These are phyloP conservation scores for Aspergillus sp. DNA, from an alignment of 2,329 filamentous ascomycete species.

Conservation along the genomic window DNA sequence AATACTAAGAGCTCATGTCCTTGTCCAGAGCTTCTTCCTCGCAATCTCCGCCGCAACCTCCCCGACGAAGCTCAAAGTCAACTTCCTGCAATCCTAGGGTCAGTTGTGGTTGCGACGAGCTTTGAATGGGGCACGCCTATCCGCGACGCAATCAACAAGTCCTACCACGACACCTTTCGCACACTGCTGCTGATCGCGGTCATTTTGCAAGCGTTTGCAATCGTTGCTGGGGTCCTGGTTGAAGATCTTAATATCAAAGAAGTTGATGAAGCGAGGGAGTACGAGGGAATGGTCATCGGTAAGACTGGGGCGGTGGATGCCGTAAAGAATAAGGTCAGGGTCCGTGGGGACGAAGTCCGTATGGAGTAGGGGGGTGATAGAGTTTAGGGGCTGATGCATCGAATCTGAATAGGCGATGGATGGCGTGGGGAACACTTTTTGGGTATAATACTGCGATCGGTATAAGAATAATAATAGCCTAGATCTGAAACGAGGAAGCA, in stretches of 20 bases:
- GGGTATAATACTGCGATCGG: background rate
- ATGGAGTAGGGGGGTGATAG: background rate
- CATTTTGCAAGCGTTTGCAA: background rate
- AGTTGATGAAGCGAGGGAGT: background rate
- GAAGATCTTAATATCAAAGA: background rate
- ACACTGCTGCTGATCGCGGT: background rate
- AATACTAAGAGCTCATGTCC: background rate
- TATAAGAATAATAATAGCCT: background rate
- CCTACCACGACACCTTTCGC: background rate
- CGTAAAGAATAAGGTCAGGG: background rate
- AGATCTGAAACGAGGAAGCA: background rate
- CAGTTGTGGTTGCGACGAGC: background rate
- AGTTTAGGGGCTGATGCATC: background rate
- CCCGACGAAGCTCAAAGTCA: background rate
- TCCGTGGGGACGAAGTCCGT: background rate
- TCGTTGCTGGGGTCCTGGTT: background rate
- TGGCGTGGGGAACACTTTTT: background rate
- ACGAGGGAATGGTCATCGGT: background rate
- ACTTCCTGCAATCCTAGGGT: background rate
- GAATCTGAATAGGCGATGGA: background rate
- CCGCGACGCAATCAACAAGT: background rate
- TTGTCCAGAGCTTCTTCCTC: background rate
- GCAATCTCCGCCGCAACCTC: background rate
- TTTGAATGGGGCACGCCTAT: background rate
- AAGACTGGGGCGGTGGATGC: background rate